A percentile compares a stretch with the other conserved stretches of the same genome.
phyloP scores from a whole-genome alignment of 768 basidiomycete species.

The Sporobolomyces pararoseus region DNA sequence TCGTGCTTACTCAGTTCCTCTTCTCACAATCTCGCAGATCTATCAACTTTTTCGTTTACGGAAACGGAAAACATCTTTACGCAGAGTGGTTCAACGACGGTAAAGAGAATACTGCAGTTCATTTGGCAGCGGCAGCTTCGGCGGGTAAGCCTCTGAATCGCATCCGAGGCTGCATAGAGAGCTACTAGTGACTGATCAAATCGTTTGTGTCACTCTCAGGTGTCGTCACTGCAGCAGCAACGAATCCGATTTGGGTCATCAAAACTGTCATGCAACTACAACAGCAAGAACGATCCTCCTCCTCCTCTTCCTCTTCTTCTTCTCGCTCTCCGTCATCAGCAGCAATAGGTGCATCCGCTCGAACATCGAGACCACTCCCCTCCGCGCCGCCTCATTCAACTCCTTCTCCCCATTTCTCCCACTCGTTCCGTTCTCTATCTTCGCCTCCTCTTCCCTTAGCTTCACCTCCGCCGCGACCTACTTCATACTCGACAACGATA shows the following conservation, averaged over 20 bases:
- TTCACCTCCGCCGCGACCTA: slow-evolving; percentile 17
- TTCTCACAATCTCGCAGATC: slow-evolving; percentile 52
- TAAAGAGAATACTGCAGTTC: slow-evolving; percentile 76
- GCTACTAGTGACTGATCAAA: too few species aligned
- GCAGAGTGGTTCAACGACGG: slow-evolving; percentile 69
- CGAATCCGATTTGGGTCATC: slow-evolving; percentile 99
- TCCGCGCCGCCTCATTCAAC: slow-evolving; percentile 46
- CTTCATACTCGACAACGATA: slow-evolving; percentile 54
- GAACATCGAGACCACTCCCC: slow-evolving; percentile 11
- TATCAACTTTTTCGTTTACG: slow-evolving; percentile 97
- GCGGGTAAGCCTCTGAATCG: slow-evolving; percentile 53
- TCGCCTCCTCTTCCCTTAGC: slow-evolving; percentile 26
- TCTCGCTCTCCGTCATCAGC: slow-evolving; percentile 4
- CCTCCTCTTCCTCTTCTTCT: slow-evolving; percentile 1
- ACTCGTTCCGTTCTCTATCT: slow-evolving; percentile 40
- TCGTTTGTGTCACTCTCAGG: slow-evolving; percentile 51
- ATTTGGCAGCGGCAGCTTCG: slow-evolving; percentile 75
- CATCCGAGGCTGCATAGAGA: background rate
- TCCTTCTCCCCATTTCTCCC: slow-evolving; percentile 23
- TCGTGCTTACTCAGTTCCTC: background rate
- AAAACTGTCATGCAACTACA: slow-evolving; percentile 88
- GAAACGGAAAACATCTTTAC: slow-evolving; percentile 88
- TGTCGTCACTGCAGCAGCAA: slow-evolving; percentile 77
- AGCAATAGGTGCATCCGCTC: background rate
- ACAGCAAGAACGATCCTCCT: slow-evolving; percentile 18